phyloP scores from a whole-genome alignment of 2,329 filamentous ascomycete genomes.

The Pseudocercospora vitis region DNA sequence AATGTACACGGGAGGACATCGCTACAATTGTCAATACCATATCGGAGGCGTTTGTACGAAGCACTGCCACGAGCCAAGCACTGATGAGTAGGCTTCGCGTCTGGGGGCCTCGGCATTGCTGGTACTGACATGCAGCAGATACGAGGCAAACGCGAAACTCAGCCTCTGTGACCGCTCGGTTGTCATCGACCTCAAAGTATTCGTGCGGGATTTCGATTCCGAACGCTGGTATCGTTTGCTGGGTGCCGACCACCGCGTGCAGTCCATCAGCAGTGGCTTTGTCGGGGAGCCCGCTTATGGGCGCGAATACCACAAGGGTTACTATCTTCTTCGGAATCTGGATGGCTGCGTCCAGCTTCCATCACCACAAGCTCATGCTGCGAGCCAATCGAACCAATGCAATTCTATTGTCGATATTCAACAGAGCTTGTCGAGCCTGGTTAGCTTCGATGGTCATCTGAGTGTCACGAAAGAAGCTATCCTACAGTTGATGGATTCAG shows the following conservation, averaged over 20 bases:
- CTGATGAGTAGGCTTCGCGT: background rate
- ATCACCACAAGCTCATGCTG: slow-evolving; percentile 1
- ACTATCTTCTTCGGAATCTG: slow-evolving; percentile 9
- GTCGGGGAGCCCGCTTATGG: background rate
- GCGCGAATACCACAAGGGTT: slow-evolving; percentile 4
- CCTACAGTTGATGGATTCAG: background rate
- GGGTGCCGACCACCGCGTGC: slow-evolving; percentile 2
- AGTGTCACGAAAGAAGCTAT: background rate
- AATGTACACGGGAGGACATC: slow-evolving; percentile 7
- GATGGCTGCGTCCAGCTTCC: background rate
- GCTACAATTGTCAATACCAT: slow-evolving; percentile 1
- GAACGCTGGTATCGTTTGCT: background rate
- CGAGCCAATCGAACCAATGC: background rate
- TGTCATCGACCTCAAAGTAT: slow-evolving; percentile 4
- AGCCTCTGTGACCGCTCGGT: slow-evolving; percentile 10
- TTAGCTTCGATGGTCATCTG: background rate
- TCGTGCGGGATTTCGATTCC: slow-evolving; percentile 7
- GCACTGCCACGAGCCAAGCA: background rate
- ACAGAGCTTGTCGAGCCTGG: background rate
- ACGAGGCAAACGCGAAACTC: background rate
- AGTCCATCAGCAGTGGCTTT: background rate
- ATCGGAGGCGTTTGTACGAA: slow-evolving; percentile 2
- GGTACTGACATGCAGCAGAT: slow-evolving; percentile 5
- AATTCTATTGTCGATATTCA: slow-evolving; percentile 5
- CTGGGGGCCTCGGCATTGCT: background rate